Evolutionary conservation across 306 rosid species (phyloP).

Genomic region (Canavalia ensiformis): DNA sequence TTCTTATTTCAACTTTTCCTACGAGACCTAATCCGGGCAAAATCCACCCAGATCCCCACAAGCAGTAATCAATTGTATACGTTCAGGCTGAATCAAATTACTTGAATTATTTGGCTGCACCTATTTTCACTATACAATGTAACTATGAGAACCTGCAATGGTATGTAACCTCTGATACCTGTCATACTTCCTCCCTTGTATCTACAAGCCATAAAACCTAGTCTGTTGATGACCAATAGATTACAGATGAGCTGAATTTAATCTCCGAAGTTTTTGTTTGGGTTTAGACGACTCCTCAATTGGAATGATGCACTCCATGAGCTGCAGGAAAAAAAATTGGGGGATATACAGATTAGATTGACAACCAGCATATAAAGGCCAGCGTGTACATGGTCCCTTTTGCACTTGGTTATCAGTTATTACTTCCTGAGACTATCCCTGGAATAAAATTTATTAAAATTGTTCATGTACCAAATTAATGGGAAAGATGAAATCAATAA

Average conservation of each 20-base stretch:
- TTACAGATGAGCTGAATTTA: slow-evolving; percentile 52
- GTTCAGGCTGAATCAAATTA: slow-evolving; percentile 47
- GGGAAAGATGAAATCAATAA: slow-evolving; percentile 8
- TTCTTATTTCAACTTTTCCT: slow-evolving; percentile 43
- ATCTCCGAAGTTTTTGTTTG: slow-evolving; percentile 58
- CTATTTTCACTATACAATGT: slow-evolving; percentile 47
- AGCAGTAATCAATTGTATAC: slow-evolving; percentile 19
- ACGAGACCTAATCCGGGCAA: slow-evolving; percentile 31
- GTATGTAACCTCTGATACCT: slow-evolving; percentile 22
- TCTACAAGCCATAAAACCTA: slow-evolving; percentile 46
- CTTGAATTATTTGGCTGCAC: slow-evolving; percentile 31
- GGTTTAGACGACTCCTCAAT: slow-evolving; percentile 59
- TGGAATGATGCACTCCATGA: slow-evolving; percentile 63
- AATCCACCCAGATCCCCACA: slow-evolving; percentile 36
- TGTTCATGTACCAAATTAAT: slow-evolving; percentile 24
- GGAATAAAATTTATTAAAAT: background rate
- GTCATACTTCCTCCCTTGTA: slow-evolving; percentile 24
- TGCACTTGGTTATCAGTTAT: background rate
- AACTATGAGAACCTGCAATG: slow-evolving; percentile 22
- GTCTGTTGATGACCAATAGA: slow-evolving; percentile 23
- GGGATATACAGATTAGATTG: slow-evolving; percentile 13
- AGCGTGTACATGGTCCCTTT: background rate
- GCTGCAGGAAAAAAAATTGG: slow-evolving; percentile 56
- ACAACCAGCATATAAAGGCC: background rate
- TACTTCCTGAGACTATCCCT: background rate